Evolutionary conservation across 345 rosid species (phyloP), one percentile per base, ranked within the genome.

Genomic region (Erucastrum elatum): DNA sequence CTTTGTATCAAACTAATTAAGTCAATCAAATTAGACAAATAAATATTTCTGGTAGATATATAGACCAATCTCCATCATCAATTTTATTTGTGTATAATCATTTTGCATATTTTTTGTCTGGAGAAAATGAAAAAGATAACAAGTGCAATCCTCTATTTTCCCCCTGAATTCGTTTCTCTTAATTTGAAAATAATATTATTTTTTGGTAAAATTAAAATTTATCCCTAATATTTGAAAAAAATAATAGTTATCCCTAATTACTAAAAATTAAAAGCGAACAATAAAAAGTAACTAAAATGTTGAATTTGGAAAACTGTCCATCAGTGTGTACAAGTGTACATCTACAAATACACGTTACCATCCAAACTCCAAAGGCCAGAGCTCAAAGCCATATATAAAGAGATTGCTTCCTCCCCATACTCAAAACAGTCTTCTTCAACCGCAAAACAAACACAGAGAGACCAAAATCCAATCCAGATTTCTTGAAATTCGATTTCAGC

Each of bases 301-400:
- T 49, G 67, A 59, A 73, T 60, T 79, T 15, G 74, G 74, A 73
- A 73, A 79, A 79, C 29, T 56, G 12, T 3, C 41, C 82, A 73
- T 79, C 82, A 78, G 68, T 6, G 37, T 62, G 56, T 8, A 49
- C 17, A 49, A 49, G 59, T 44, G 61, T 49, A 55, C 72, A 41
- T 64, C 68, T 41, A 72, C 31, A 72, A 46, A 3, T 68, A 56
- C 78, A 73, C 74, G 65, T 34, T 31, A 63, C 67, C 41, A 64
- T 4, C 56, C 16, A 33, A 33, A 33, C 37, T 31, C 41, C 41
- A 73, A 78, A 56, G 17, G 72, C 66, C 81, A 66, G 6, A 13
- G 46, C 68, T 78, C 76, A 56, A 55, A 55, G 73, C 10, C 44
- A 75, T 74, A 79, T 79, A 74, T 15, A 79, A 27, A 35, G 25